Evolutionary conservation across 495 filamentous ascomycete genomes (phyloP).

Genomic region (Cudoniella acicularis): DNA sequence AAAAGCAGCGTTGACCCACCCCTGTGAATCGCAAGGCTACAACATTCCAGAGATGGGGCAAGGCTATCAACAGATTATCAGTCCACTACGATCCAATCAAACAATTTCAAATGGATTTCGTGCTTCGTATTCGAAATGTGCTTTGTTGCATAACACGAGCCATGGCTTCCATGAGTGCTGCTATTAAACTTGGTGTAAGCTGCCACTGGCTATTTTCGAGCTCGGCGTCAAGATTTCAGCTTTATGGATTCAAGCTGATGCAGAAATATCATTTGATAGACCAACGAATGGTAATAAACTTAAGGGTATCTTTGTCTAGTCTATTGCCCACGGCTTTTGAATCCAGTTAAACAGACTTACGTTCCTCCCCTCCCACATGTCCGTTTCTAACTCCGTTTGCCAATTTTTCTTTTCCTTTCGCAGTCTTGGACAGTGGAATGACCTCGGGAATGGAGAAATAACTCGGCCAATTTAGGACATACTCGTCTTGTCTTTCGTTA

Average conservation of each 20-base stretch:
- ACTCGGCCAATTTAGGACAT: constrained; percentile 40
- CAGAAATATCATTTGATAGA: no score
- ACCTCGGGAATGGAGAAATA: constrained; percentile 33
- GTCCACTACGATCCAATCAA: background rate
- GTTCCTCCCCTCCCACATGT: background rate
- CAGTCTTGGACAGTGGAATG: constrained; percentile 7
- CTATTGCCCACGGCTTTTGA: background rate
- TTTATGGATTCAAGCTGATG: no score
- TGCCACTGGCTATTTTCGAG: background rate
- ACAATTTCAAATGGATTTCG: background rate
- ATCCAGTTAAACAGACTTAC: background rate
- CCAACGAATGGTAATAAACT: background rate
- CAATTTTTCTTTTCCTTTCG: background rate
- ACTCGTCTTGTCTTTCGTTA: constrained; percentile 42
- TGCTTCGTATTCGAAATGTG: background rate
- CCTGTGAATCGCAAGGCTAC: background rate
- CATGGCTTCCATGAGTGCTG: background rate
- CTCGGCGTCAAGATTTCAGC: no score
- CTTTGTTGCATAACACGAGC: background rate
- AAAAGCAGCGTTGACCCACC: background rate
- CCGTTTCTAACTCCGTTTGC: constrained; percentile 4
- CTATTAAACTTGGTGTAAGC: background rate
- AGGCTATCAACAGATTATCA: background rate
- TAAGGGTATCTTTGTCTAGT: background rate
- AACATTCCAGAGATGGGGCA: background rate